Evolutionary conservation across 2,329 filamentous ascomycete species (phyloP), one percentile per base, ranked within the genome.

Genomic region (Cryphonectria parasitica): DNA sequence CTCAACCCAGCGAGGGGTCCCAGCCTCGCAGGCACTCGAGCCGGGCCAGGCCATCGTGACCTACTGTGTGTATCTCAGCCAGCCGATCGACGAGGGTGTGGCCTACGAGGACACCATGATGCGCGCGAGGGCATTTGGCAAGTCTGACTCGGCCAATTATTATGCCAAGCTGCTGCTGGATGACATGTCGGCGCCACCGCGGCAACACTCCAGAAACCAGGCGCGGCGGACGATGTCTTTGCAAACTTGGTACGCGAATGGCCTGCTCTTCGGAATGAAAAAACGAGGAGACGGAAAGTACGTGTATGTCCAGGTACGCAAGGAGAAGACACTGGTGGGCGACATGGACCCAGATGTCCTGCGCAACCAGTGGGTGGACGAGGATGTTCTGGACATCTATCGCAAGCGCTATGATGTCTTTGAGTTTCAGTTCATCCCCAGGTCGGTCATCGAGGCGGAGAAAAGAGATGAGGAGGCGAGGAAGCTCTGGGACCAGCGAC

Each of bases 161-260:
- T 69, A 70, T 28, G 70, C 70, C 25, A 56, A 70, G 56, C 28
- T 34, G 25, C 60, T 72, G n/a, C 52, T 72, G 34, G 39, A 36
- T 61, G 61, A 25, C 17, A 61, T 25, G 61, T 45, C 63, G 10
- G 17, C 39, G 11, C 43, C 64, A 3, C 19, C n/a, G 13, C 63
- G 52, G 64, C 31, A 36, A 8, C 19, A 36, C 7, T 52, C 64
- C 6, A 66, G 39, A 34, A 41, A 34, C 4, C 36, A n/a, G 39
- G 54, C 39, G 28, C 52, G 49, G 22, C 64, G n/a, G 17, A 19
- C 15, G 15, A 39, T 43, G 2, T 64, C 61, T 19, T 41, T 39
- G 3, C 25, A 39, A 17, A 28, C 8, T 60, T 31, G 10, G n/a
- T 60, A 60, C 31, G 3, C 15, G 11, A 61, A 68, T 22, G 68